These are phyloP conservation scores for Spathaspora boniae DNA, from an alignment of 805 yeast genomes.

Conservation along the genomic window DNA sequence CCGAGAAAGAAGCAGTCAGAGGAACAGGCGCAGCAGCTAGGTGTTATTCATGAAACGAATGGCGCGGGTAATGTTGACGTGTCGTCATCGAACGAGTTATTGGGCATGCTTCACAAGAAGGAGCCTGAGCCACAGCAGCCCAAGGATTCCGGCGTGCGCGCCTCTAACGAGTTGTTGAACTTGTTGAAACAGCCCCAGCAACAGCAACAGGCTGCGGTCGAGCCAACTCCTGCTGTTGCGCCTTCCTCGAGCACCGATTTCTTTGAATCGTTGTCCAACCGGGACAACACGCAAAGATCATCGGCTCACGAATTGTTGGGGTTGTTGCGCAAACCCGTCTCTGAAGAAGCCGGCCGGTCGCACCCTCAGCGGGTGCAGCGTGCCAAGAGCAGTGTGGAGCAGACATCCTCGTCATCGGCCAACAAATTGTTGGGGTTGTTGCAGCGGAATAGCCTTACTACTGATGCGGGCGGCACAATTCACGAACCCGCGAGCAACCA, in stretches of 20 bases:
- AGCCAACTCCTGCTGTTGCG: neutral
- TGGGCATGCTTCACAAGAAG: neutral
- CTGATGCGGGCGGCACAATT: no score
- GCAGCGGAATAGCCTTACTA: conserved; percentile 2
- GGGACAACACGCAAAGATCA: conserved; percentile 2
- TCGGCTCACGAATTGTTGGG: conserved; percentile 18
- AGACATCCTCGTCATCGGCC: conserved; percentile 5
- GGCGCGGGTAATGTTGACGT: neutral
- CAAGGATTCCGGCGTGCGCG: conserved; percentile 4
- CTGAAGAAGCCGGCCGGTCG: neutral
- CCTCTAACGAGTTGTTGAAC: conserved; percentile 15
- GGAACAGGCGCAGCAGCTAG: neutral
- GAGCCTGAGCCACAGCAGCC: conserved; percentile 1
- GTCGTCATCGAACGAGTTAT: neutral
- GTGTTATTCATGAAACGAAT: neutral
- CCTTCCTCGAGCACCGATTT: neutral
- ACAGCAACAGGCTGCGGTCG: neutral
- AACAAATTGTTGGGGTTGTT: conserved; percentile 9
- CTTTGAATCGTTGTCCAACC: no score
- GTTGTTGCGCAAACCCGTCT: conserved; percentile 9
- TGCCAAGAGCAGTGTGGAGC: neutral
- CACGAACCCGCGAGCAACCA: no score
- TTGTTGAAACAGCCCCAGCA: conserved; percentile 13
- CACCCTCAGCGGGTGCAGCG: conserved; percentile 4
- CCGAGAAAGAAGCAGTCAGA: conserved; percentile 4